Evolutionary conservation across 441 rosid species (phyloP).

Genomic region (Croton laevigatus): DNA sequence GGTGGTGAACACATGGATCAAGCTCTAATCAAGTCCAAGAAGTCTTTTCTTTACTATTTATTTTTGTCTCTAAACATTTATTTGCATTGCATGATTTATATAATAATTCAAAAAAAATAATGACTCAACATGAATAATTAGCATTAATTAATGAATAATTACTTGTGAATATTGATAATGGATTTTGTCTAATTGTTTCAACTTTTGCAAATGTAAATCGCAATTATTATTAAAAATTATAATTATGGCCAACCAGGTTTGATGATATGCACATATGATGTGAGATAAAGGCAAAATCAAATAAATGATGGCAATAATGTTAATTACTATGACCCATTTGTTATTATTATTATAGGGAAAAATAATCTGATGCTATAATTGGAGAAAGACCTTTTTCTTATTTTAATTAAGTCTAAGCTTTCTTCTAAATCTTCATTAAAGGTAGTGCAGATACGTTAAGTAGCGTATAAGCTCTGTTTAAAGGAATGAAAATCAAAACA

Average conservation of each 20-base stretch:
- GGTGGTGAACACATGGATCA: too few species aligned
- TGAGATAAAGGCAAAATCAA: conserved; percentile 26
- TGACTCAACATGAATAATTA: too few species aligned
- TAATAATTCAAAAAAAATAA: too few species aligned
- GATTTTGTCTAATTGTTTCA: too few species aligned
- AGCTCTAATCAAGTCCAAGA: too few species aligned
- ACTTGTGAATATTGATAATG: too few species aligned
- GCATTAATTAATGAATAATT: too few species aligned
- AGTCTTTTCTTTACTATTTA: too few species aligned
- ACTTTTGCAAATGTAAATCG: too few species aligned
- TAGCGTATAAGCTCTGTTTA: not conserved
- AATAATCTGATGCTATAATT: not conserved
- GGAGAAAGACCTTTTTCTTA: conserved; percentile 14
- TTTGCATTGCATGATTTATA: too few species aligned
- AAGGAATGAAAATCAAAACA: not conserved
- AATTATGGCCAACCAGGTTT: not conserved
- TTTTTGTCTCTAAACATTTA: too few species aligned
- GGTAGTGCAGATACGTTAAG: conserved; percentile 30
- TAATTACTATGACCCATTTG: conserved; percentile 28
- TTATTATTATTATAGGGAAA: conserved; percentile 7
- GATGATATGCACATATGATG: conserved; percentile 19
- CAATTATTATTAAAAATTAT: not conserved
- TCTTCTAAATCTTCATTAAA: conserved; percentile 38
- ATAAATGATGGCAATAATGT: conserved; percentile 21
- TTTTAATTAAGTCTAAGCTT: conserved; percentile 18